Evolutionary conservation across 2,329 filamentous ascomycete genomes (phyloP).

Genomic region (Pseudogymnoascus sp.): DNA sequence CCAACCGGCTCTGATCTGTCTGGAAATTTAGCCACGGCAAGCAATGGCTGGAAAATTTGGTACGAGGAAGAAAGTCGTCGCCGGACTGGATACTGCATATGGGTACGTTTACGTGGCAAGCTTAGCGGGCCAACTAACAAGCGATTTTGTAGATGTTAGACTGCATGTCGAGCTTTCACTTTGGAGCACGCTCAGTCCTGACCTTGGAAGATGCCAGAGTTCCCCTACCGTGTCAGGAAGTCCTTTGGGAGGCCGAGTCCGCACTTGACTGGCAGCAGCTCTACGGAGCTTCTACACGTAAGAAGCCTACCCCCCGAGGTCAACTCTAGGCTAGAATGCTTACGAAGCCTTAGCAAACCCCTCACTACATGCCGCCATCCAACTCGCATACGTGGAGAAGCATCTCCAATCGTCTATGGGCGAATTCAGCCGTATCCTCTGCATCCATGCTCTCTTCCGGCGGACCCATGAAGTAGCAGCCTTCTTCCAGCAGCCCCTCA

Average conservation of each 20-base stretch:
- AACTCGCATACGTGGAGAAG: slow-evolving; percentile 44
- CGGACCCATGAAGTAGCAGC: slow-evolving; percentile 43
- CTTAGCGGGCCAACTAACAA: not conserved
- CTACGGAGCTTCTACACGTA: slow-evolving; percentile 18
- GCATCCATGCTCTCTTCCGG: slow-evolving; percentile 45
- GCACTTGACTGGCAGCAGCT: slow-evolving; percentile 30
- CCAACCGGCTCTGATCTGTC: slow-evolving; percentile 9
- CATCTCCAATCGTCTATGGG: slow-evolving; percentile 36
- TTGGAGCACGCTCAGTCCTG: slow-evolving; percentile 30
- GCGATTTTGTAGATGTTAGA: slow-evolving; percentile 33
- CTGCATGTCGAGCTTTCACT: slow-evolving; percentile 35
- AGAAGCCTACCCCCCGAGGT: slow-evolving; percentile 10
- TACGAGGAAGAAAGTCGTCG: slow-evolving; percentile 31
- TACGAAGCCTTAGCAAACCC: slow-evolving; percentile 21
- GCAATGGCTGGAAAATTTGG: slow-evolving; percentile 33
- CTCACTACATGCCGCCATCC: slow-evolving; percentile 37
- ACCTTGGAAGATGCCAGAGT: slow-evolving; percentile 36
- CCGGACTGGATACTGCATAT: slow-evolving; percentile 37
- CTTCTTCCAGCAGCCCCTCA: slow-evolving; percentile 39
- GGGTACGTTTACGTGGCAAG: slow-evolving; percentile 29
- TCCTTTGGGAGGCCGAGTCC: slow-evolving; percentile 34
- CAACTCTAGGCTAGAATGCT: slow-evolving; percentile 2
- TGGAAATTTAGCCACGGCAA: not conserved
- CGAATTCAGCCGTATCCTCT: slow-evolving; percentile 42
- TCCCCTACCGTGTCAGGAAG: slow-evolving; percentile 35